Evolutionary conservation across 208 protist genomes (phyloP), one percentile per base, ranked within the genome.

Genomic region (Wallacemonas sp.): DNA sequence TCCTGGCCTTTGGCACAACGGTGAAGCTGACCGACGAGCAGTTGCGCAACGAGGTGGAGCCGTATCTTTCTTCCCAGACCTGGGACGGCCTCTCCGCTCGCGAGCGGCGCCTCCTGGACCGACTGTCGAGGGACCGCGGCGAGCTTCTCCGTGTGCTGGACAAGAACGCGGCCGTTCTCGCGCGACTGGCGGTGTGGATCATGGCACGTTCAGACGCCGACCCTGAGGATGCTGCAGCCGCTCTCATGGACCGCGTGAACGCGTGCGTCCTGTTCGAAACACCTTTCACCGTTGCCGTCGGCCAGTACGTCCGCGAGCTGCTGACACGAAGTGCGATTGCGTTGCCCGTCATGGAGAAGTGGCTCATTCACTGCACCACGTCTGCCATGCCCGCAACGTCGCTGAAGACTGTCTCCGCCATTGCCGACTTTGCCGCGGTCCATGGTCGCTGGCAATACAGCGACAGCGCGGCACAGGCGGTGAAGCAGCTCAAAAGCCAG

Each of bases 301-400:
- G 74, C 11, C 86, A 85, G 26, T 92, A 82, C 54, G 61, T 92
- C 8, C 76, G 79, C 20, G 86, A 89, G 54, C 44, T 82, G 64
- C 61, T 91, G 25, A 65, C 59, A 8, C 42, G 73, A 23, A 66
- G 52, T 26, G 67, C 63, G 23, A 42, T 91, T 12, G 54, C 46
- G 16, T 63, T 79, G 42, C 54, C 39, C 20, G 72, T 69, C 36
- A 65, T 86, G 12, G 66, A 79, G 61, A 44, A 49, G 32, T 92
- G 86, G 86, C 44, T 82, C 14, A 28, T 29, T 7, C 67, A 59
- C 25, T 88, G 45, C 46, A 42, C 59, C 46, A 65, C 46, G 57
- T 66, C 5, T 74, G 65, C 61, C 1, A 28, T 18, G 22, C 70
- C 67, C 44, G 16, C 26, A 36, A 64, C 76, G 76, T 61, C 54